These are phyloP conservation scores for Penicillium coffeae DNA, from an alignment of 495 filamentous ascomycete species.

Conservation along the genomic window DNA sequence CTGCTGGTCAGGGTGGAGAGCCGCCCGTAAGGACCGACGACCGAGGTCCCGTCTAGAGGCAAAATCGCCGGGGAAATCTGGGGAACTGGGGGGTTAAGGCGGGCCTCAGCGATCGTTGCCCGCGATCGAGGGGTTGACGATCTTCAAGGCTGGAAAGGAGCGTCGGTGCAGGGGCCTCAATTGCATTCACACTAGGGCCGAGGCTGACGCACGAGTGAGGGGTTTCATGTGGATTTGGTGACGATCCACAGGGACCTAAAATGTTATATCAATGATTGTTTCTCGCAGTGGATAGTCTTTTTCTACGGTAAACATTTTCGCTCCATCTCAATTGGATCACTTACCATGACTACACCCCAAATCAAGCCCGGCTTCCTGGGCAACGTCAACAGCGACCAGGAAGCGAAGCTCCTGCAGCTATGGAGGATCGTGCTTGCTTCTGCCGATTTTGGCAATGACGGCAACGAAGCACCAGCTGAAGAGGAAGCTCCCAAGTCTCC, in stretches of 20 bases:
- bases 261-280: neutral
- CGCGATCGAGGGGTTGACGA: constrained; percentile 6
- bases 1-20: neutral
- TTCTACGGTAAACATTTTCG: neutral
- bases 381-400: constrained; percentile 77
- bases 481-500: constrained; percentile 12
- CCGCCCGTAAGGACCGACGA: neutral
- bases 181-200: constrained; percentile 13
- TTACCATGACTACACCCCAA: constrained; percentile 19
- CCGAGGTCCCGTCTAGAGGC: constrained; percentile 9
- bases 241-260: constrained; percentile 6
- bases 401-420: constrained; percentile 75
- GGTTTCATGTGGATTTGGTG: constrained; percentile 26
- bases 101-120: constrained; percentile 9
- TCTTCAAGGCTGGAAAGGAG: neutral
- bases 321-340: neutral
- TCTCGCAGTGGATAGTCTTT: constrained; percentile 1
- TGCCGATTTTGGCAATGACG: constrained; percentile 37
- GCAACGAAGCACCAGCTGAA: constrained; percentile 5
- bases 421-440: constrained; percentile 77
- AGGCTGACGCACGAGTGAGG: constrained; percentile 21
- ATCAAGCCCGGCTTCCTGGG: constrained; percentile 69
- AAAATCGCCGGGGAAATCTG: constrained; percentile 8
- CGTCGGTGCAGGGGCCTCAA: constrained; percentile 6
- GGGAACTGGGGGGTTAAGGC: constrained; percentile 13